Evolutionary conservation across 192 early-diverging fungal species (phyloP), one percentile per base, ranked within the genome.

Genomic region (Dispira simplex): DNA sequence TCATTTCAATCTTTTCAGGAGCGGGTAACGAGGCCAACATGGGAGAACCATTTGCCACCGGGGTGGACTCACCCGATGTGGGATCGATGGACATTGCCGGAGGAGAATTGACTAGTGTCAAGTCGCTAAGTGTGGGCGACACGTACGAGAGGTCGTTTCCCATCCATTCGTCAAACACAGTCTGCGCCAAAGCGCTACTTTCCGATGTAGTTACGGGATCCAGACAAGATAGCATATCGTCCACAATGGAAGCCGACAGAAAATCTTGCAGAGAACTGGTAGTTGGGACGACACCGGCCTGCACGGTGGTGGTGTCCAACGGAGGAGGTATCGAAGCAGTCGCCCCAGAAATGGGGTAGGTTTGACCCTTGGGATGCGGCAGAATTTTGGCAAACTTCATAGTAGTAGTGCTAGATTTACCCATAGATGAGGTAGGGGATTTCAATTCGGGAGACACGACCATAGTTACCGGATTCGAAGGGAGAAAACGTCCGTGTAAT

Each of bases 401-500:
- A 28, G 54, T 56, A 3, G 54, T 13, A 25, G 16, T 56, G 54
- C 8, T 26, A 28, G 54, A 21, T 13, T 21, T 9, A 12, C 13
- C 23, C 23, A 3, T 56, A 28, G 25, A 18, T 3, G 54, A 26
- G 54, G 16, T 16, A 23, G 9, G 16, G 21, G 21, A 51, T 23
- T 16, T 51, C 48, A 51, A 4, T 51, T 51, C 18, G 3, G 25
- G 25, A 25, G 28, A 26, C 12, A 56, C 13, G 28, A 26, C 32
- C 32, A 39, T 39, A 39, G 32, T 39, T 39, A 39, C 32, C 6
- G 32, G 32, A 39, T 39, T 39, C 32, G 6, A 1, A 39, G 32
- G 32, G 32, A 39, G 32, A 39, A 23, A 56, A 56, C 21, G 54
- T 56, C 54, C 54, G 54, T 56, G 54, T 56, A 56, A 56, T 27